These are phyloP conservation scores for Ambrosiella cleistominuta DNA, from an alignment of 2,329 filamentous ascomycete genomes.

Conservation along the genomic window DNA sequence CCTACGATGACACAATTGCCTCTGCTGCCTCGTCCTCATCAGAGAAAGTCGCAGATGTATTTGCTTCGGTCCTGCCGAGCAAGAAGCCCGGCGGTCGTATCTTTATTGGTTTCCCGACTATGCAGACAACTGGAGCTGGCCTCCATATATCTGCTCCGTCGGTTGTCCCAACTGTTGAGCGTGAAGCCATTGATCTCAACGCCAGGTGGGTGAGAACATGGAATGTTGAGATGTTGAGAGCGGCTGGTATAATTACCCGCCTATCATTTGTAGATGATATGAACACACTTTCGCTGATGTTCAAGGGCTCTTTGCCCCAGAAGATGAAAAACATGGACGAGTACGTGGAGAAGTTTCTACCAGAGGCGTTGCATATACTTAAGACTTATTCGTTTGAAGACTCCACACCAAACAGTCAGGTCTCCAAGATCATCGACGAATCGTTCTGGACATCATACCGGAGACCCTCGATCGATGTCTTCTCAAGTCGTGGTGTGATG, in stretches of 20 bases:
- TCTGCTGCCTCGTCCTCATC: constrained; percentile 37
- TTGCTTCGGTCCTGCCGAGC: constrained; percentile 74
- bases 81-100: constrained; percentile 70
- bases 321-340: constrained; percentile 40
- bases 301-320: constrained; percentile 29
- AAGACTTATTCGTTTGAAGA: constrained; percentile 79
- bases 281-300: constrained; percentile 49
- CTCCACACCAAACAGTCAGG: constrained; percentile 71
- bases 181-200: constrained; percentile 92
- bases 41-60: constrained; percentile 47
- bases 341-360: constrained; percentile 49
- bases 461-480: constrained; percentile 66
- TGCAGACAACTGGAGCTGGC: constrained; percentile 85
- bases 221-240: constrained; percentile 86
- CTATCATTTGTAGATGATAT: constrained; percentile 82
- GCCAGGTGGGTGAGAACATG: constrained; percentile 86
- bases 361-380: constrained; percentile 65
- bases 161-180: constrained; percentile 90
- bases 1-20: constrained; percentile 62
- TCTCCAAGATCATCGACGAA: constrained; percentile 79
- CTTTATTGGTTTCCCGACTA: constrained; percentile 95
- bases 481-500: constrained; percentile 74
- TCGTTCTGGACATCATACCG: constrained; percentile 89
- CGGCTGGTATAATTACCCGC: constrained; percentile 76
- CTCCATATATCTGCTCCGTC: constrained; percentile 92